phyloP scores from a whole-genome alignment of 768 basidiomycete genomes.

The Russula sp. region DNA sequence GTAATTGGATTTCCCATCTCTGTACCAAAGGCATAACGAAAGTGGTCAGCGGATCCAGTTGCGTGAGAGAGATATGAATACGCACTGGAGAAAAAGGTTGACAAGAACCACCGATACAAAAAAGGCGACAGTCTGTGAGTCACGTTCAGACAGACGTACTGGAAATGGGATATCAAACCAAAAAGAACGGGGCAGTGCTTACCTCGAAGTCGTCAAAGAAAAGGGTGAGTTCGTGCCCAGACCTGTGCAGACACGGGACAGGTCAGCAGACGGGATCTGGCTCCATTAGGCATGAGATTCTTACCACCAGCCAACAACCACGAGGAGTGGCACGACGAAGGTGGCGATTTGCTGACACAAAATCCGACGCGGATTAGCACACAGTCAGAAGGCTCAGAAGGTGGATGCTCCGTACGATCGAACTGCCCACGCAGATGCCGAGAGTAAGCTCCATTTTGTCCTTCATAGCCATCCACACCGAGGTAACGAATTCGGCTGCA shows the following conservation, averaged over 20 bases:
- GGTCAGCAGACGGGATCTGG: constrained; percentile 10
- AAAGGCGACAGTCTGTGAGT: constrained; percentile 65
- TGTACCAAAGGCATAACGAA: constrained; percentile 30
- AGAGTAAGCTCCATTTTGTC: constrained; percentile 71
- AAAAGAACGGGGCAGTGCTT: constrained; percentile 19
- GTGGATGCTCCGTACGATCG: constrained; percentile 53
- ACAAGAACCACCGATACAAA: constrained; percentile 88
- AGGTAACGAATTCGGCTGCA: constrained; percentile 81
- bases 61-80: constrained; percentile 26
- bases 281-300: constrained; percentile 36
- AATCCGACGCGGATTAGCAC: not conserved
- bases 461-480: constrained; percentile 88
- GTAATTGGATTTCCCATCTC: constrained; percentile 85
- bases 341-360: constrained; percentile 70
- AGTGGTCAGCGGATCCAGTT: constrained; percentile 11
- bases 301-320: constrained; percentile 84
- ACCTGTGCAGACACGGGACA: constrained; percentile 38
- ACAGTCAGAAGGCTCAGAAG: not conserved
- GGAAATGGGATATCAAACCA: constrained; percentile 8
- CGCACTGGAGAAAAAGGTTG: constrained; percentile 74
- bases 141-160: constrained; percentile 5
- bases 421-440: constrained; percentile 75
- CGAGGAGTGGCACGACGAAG: constrained; percentile 83
- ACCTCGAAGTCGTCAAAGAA: constrained; percentile 89
- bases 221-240: constrained; percentile 68